A percentile compares a stretch with the other conserved stretches of the same genome.
Conservation (phyloP, 306 rosid genomes). For the Begonia fuchsioides region DNA sequence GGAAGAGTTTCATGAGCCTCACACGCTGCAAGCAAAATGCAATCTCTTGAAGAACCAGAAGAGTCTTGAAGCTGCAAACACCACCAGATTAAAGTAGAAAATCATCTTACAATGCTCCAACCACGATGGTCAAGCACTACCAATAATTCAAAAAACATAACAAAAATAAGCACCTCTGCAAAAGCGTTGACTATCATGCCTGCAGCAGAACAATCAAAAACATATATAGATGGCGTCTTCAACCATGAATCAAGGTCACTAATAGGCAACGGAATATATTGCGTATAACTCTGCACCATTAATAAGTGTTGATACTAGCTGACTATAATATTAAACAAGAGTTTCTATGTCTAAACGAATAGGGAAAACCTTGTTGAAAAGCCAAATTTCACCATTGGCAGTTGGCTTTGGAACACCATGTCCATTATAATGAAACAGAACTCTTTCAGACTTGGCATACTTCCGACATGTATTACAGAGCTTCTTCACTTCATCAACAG, state of each 20-base stretch:
- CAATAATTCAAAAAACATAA: background rate
- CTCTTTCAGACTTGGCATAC: conserved; percentile 85
- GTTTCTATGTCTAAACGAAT: conserved; percentile 4
- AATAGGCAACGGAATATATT: conserved; percentile 85
- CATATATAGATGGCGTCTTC: conserved; percentile 97
- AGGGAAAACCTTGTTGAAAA: conserved; percentile 73
- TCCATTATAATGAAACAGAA: conserved; percentile 93
- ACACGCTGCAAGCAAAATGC: conserved; percentile 96
- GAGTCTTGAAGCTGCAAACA: conserved; percentile 61
- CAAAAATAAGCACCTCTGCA: conserved; percentile 40
- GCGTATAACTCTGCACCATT: conserved; percentile 81
- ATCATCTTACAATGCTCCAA: conserved; percentile 9
- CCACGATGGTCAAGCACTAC: background rate
- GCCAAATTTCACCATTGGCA: conserved; percentile 95
- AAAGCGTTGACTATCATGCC: conserved; percentile 79
- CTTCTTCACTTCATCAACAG: conserved; percentile 95
- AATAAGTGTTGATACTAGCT: conserved; percentile 9
- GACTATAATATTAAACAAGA: background rate
- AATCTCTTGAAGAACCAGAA: conserved; percentile 71
- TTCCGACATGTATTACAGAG: conserved; percentile 84
- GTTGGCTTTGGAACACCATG: conserved; percentile 99
- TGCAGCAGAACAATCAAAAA: conserved; percentile 96
- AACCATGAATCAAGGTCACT: conserved; percentile 93
- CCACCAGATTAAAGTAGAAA: background rate
- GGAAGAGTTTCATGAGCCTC: conserved; percentile 97